Evolutionary conservation across 2,329 filamentous ascomycete genomes (phyloP).

Genomic region (Colletotrichum tofieldiae): DNA sequence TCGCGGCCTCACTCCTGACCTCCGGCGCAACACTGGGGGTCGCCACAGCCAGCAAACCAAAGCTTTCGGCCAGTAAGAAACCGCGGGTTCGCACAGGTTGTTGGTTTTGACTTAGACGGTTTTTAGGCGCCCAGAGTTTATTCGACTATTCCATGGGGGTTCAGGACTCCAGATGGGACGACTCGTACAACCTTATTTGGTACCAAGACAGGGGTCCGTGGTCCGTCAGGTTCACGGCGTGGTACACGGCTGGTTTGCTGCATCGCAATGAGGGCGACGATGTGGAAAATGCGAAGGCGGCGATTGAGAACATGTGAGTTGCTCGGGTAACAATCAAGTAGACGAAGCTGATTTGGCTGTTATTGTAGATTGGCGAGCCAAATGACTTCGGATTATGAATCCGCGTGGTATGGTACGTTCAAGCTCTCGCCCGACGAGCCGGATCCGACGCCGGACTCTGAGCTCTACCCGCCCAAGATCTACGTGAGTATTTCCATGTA

Average conservation of each 20-base stretch:
- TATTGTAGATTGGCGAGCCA: conserved; percentile 51
- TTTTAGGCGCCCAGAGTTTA: conserved; percentile 53
- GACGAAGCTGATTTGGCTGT: not conserved
- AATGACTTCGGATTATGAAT: conserved; percentile 54
- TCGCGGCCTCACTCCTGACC: conserved; percentile 23
- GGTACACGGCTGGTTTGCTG: conserved; percentile 58
- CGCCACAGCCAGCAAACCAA: conserved; percentile 19
- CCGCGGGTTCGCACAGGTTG: too few relatives aligned
- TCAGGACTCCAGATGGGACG: conserved; percentile 57
- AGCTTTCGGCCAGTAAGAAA: conserved; percentile 23
- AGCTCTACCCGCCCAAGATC: conserved; percentile 52
- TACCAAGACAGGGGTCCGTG: conserved; percentile 60
- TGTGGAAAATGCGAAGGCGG: conserved; percentile 53
- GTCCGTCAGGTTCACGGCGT: conserved; percentile 60
- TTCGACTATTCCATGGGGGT: conserved; percentile 59
- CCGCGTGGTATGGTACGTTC: conserved; percentile 59
- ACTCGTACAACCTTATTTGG: conserved; percentile 59
- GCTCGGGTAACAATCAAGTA: too few relatives aligned
- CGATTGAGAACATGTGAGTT: conserved; percentile 54
- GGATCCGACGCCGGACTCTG: conserved; percentile 53
- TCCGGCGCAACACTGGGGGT: conserved; percentile 35
- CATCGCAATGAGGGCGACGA: conserved; percentile 54
- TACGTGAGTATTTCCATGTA: conserved; percentile 47
- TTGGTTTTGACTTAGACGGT: not conserved
- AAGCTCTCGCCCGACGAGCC: conserved; percentile 59